Evolutionary conservation across 2,329 filamentous ascomycete species (phyloP).

Genomic region (Onygenales sp.): DNA sequence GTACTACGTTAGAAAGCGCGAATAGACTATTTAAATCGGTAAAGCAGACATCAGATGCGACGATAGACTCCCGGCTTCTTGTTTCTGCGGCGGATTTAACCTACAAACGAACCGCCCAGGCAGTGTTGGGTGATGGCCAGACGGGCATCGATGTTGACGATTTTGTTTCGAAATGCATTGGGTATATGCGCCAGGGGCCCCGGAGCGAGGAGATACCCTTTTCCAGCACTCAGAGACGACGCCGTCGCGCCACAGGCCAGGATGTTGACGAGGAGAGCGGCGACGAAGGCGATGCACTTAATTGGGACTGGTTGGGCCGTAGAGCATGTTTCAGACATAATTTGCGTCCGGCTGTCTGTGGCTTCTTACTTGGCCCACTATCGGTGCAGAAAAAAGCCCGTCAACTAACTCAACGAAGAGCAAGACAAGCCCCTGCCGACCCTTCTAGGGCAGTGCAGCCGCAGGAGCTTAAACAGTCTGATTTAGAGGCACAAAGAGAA

Average conservation of each 20-base stretch:
- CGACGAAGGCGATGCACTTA: constrained; percentile 66
- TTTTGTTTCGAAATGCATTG: constrained; percentile 81
- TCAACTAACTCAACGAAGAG: constrained; percentile 59
- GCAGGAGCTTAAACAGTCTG: constrained; percentile 63
- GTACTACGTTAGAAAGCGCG: constrained; percentile 55
- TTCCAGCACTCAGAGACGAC: constrained; percentile 28
- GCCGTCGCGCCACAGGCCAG: constrained; percentile 40
- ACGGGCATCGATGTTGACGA: constrained; percentile 82
- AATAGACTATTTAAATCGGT: constrained; percentile 59
- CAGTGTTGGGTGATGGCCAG: constrained; percentile 62
- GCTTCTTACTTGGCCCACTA: constrained; percentile 79
- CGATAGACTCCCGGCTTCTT: constrained; percentile 78
- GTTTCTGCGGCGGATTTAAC: constrained; percentile 72
- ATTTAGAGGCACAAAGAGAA: constrained; percentile 60
- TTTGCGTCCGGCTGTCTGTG: constrained; percentile 63
- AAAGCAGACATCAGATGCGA: constrained; percentile 82
- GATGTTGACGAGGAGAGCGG: constrained; percentile 47
- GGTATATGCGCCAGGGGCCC: constrained; percentile 67
- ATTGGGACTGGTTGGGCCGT: constrained; percentile 77
- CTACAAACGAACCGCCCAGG: constrained; percentile 64
- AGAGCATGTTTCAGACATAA: constrained; percentile 66
- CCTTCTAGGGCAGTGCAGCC: constrained; percentile 62
- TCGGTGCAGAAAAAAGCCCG: constrained; percentile 79
- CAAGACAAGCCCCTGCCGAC: constrained; percentile 58
- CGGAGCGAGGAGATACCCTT: constrained; percentile 44